Base-by-base conservation (phyloP, 2,329 filamentous ascomycete genomes). In the Monilinia fructigena region DNA sequence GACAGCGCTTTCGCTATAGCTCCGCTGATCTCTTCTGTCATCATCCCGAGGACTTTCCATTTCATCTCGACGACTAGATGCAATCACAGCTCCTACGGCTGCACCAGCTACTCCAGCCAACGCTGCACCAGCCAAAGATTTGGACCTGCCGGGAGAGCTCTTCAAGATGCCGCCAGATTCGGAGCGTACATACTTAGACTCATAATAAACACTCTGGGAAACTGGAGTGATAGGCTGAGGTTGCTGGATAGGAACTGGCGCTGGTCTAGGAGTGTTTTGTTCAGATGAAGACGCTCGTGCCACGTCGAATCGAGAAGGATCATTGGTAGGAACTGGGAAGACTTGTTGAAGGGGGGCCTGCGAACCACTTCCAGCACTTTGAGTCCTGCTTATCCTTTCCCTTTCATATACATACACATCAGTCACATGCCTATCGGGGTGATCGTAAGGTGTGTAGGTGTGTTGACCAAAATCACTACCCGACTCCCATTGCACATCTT, bases 151-250 rank as follows among this genome's bases (percentile, higher is more conserved):
- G n/a, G 79, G 76, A 14, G 71, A 77, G 16, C 54, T 61, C 52
- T 72, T 74, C 66, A 72, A 72, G 35, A 71, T 60, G 35, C 72
- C 70, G 14, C 63, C 68, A 16, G 72, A 69, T 47, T 73, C 71
- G 23, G 73, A 71, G 20, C 70, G 70, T 72, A 75, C 40, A 78
- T 79, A 61, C 76, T 73, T 28, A 76, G 80, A 79, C 58, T 87
- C 83, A 38, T 66, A 38, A 72, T 92, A 91, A 1, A 93, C 83
- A 23, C 85, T 85, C 68, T 85, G 84, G 48, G 88, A 88, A 3
- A 96, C 86, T 0, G 91, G 91, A 2, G 85, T 82, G 67, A 91
- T 84, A 2, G 93, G 93, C 72, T 93, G 89, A 2, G 93, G 93
- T 72, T 96, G 92, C 75, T 95, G 90, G n/a, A 97, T 82, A 14